Conservation (phyloP, 768 basidiomycete genomes). For the Postia placenta region DNA sequence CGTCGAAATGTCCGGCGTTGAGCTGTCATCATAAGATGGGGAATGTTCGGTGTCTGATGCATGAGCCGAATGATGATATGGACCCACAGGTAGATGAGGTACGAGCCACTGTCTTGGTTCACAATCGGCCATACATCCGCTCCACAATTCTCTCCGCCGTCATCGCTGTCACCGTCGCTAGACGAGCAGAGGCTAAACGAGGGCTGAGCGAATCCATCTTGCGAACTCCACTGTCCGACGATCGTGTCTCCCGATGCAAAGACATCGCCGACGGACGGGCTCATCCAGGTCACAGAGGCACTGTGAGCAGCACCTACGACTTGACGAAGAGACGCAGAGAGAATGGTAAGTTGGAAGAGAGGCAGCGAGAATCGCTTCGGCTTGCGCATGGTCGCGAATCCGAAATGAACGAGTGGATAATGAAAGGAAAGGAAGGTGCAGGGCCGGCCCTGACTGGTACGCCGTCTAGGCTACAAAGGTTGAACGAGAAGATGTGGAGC, state of each 20-base stretch:
- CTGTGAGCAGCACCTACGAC: background rate
- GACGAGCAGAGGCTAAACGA: constrained; percentile 28
- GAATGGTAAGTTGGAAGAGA: background rate
- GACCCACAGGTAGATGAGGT: constrained; percentile 20
- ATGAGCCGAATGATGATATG: too few species aligned
- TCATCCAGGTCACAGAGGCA: constrained; percentile 22
- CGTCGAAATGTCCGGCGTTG: constrained; percentile 20
- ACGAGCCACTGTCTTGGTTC: constrained; percentile 20
- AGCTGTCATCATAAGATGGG: too few species aligned
- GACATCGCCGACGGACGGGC: constrained; percentile 21
- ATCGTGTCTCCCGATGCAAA: constrained; percentile 27
- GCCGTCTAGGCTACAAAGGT: background rate
- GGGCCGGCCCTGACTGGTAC: background rate
- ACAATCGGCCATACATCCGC: constrained; percentile 22
- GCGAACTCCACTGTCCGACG: constrained; percentile 24
- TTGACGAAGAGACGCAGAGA: background rate
- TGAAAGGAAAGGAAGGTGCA: background rate
- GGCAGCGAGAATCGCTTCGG: background rate
- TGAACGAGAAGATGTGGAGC: background rate
- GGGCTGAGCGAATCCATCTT: constrained; percentile 24
- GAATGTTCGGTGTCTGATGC: too few species aligned
- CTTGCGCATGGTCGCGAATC: background rate
- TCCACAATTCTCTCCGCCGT: constrained; percentile 15
- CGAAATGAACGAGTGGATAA: background rate
- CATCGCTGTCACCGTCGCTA: background rate